Base-by-base conservation (phyloP, 805 yeast genomes). In the Zygosaccharomyces bisporus region DNA sequence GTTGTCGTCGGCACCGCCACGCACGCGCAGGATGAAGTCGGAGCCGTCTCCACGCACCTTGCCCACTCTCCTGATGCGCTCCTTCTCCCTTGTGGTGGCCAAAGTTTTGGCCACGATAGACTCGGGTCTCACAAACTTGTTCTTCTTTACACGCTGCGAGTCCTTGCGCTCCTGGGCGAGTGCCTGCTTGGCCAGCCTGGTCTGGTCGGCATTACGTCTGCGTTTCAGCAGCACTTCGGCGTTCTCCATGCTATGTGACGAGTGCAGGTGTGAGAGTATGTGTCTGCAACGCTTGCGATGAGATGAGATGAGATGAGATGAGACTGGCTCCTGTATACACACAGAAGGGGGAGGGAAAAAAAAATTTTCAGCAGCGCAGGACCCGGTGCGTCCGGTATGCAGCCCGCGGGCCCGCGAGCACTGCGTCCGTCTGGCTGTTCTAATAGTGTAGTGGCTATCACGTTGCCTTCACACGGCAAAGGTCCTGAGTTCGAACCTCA, bases 171-270 rank as follows among this genome's bases (percentile, higher is more conserved):
- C 67, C 50, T 72, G 72, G 12, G 81, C 81, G 44, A 74, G 73
- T 52, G 81, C 85, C 63, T 83, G 91, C 59, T 82, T 85, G 63
- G 81, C 86, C 43, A 84, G 56, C 63, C 89, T 76, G 53, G 81
- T 71, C 63, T 83, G 72, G 63, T 85, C 91, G 47, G 83, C 84
- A 60, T 83, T 77, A 70, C 84, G 86, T 68, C 95, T 79, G 71
- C 85, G 86, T 60, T 81, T 79, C 50, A 86, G 73, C 54, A 86
- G 77, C 44, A 86, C 74, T 64, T 86, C 93, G 30, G 93, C 91
- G 60, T 81, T 83, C 19, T 37, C 40, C 40, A 37, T 37, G 10
- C 83, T 74, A 61, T 82, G 79, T 6, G 9, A 9, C 25, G 6
- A 21, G 25, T 9, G 25, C 9, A 21, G 25, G 25, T 21, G 25